Conservation (phyloP, 2,329 filamentous ascomycete genomes). For the Penicillium sp. region DNA sequence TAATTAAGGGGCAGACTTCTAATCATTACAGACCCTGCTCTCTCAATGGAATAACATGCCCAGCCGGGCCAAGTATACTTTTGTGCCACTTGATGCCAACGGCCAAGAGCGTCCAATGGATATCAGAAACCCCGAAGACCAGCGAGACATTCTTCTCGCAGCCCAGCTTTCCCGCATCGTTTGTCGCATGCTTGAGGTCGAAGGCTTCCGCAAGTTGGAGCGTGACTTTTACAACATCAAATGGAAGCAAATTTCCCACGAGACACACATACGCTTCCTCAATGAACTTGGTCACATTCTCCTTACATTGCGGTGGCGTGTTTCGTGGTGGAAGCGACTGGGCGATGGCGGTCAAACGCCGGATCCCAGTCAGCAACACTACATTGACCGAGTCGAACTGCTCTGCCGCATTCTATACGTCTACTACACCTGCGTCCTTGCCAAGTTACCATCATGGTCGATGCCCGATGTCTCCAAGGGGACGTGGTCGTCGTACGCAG, state of each 20-base stretch:
- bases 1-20: too few species aligned
- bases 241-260: slow-evolving; percentile 41
- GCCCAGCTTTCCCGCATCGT: slow-evolving; percentile 44
- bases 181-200: slow-evolving; percentile 44
- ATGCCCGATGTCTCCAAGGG: slow-evolving; percentile 35
- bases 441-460: slow-evolving; percentile 40
- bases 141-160: slow-evolving; percentile 39
- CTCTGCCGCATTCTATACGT: slow-evolving; percentile 44
- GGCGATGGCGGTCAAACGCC: slow-evolving; percentile 35
- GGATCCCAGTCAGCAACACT: slow-evolving; percentile 37
- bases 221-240: slow-evolving; percentile 44
- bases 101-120: slow-evolving; percentile 37
- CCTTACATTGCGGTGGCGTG: slow-evolving; percentile 42
- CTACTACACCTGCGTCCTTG: slow-evolving; percentile 42
- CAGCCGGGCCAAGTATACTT: slow-evolving; percentile 42
- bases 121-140: slow-evolving; percentile 33
- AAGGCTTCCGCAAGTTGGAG: slow-evolving; percentile 43
- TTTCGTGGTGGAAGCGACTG: slow-evolving; percentile 43
- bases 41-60: slow-evolving; percentile 45
- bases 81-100: slow-evolving; percentile 29
- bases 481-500: slow-evolving; percentile 39
- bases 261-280: slow-evolving; percentile 39
- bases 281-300: slow-evolving; percentile 39
- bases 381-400: slow-evolving; percentile 37
- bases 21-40: slow-evolving; percentile 32